Evolutionary conservation across 2,329 filamentous ascomycete genomes (phyloP), one percentile per base, ranked within the genome.

Genomic region (Exserohilum rostratum): DNA sequence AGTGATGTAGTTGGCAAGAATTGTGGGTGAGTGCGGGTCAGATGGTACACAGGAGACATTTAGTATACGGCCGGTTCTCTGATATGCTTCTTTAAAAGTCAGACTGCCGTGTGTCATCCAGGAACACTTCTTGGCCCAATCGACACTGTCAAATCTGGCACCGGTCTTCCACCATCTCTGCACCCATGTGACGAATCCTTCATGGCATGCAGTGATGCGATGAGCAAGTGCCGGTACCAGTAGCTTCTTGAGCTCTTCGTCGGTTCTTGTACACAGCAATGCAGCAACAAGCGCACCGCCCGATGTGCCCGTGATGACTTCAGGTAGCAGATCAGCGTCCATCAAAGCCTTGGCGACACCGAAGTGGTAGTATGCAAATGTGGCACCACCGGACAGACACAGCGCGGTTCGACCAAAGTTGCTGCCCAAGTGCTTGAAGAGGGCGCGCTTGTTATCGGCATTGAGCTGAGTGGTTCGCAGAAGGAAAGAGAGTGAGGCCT

Each of bases 41-140:
- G 93, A 93, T 0, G 95, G 95, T 1, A 99, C 91, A 73, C 95
- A 99, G 5, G 91, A 91, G 9, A 99, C 92, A 75, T 99, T 99
- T 46, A 99, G 82, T 58, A 98, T 95, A 17, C 95, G 89, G 0
- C 95, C 95, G 0, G 95, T 98, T 43, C 93, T 86, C 75, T 96
- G 87, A 73, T 96, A 98, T 2, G 95, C 95, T 78, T 99, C 95
- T 50, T 88, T 87, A 73, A 99, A 99, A 0, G 95, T 99, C 80
- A 93, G 89, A 37, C 90, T 96, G 29, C 95, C 95, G 63, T 87
- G 85, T 37, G 90, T 90, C 80, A 95, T 98, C 95, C 95, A 99
- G 56, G 87, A 86, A 69, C 89, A 91, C 61, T 89, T 85, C 55
- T 82, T 83, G 0, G 93, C 93, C 93, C 93, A 99, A 64, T 96